Base-by-base conservation (phyloP, 2,329 filamentous ascomycete species). In the Botrytis byssoidea region DNA sequence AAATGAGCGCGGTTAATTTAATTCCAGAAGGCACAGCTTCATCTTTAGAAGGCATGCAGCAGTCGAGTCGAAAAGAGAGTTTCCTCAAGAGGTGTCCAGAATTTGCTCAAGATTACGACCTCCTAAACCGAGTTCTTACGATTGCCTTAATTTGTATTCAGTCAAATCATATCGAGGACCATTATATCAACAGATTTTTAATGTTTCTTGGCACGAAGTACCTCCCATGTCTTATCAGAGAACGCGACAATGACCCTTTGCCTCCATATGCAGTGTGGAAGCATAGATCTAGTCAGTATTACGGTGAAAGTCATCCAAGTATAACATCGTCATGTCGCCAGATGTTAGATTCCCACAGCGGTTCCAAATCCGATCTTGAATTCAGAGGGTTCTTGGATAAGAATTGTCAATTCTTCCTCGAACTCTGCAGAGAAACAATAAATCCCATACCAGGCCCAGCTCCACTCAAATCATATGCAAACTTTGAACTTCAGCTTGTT, bases 241-340 rank as follows among this genome's bases (percentile, higher is more conserved):
- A n/a, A 51, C 3, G 64, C 4, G 32, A 51, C 4, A 4, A 14
- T 51, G 14, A 67, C 12, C 64, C 44, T 2, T 1, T 51, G 22
- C 6, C 44, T 14, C 64, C 46, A 51, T 20, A 0, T 5, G 20
- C 5, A 1, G 0, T 46, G 35, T 65, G 29, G 63, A 48, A 14
- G 8, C 32, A 25, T 1, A 22, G 0, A 29, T 4, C 18, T 55
- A 2, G 3, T n/a, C 51, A 7, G 1, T 0, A 2, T 14, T 3
- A n/a, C 12, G 7, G 3, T 6, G 46, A 0, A 12, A 12, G 3
- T 3, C 0, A 12, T 10, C 32, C 32, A 22, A 10, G 18, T 10
- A 22, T 6, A 60, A 4, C 9, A 60, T 3, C 1, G 9, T 9
- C 10, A 20, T 25, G 0, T 18, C 35, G 0, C 6, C 2, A 12